These are phyloP conservation scores for Arachnopeziza araneosa DNA, from an alignment of 2,329 filamentous ascomycete genomes.

Conservation along the genomic window DNA sequence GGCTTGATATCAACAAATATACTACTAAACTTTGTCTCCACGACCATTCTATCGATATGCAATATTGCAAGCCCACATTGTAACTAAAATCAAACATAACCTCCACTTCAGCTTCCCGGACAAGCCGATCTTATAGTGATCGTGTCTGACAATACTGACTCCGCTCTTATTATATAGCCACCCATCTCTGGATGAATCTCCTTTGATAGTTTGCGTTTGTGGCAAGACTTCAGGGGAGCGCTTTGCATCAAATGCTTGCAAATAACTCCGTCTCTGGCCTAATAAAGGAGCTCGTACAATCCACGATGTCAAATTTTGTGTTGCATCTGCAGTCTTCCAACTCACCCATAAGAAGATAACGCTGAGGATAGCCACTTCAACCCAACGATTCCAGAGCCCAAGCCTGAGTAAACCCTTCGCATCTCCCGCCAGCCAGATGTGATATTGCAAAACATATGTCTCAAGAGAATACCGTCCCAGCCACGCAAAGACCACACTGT, in stretches of 20 bases:
- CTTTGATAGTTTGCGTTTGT: not conserved
- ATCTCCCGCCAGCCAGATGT: conserved; percentile 56
- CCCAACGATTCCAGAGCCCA: conserved; percentile 28
- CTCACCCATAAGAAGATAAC: conserved; percentile 39
- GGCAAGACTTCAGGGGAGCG: conserved; percentile 7
- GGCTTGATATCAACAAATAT: not conserved
- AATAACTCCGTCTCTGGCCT: not conserved
- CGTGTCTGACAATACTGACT: not conserved
- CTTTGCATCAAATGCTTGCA: conserved; percentile 1
- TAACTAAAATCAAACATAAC: conserved; percentile 5
- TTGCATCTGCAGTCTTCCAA: conserved; percentile 34
- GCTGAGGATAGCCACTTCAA: conserved; percentile 36
- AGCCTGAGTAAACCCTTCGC: conserved; percentile 44
- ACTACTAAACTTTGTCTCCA: too few relatives aligned
- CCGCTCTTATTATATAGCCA: not conserved
- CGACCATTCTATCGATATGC: conserved; percentile 4
- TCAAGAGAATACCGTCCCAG: conserved; percentile 54
- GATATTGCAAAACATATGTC: conserved; percentile 54
- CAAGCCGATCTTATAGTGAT: not conserved
- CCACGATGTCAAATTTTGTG: conserved; percentile 34
- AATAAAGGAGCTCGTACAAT: conserved; percentile 25
- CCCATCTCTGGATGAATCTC: conserved; percentile 19
- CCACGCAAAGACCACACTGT: conserved; percentile 45
- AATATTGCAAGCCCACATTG: conserved; percentile 18
- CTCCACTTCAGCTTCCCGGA: conserved; percentile 10